Evolutionary conservation across 805 yeast species (phyloP), one percentile per base, ranked within the genome.

Genomic region (Alloascoidea africana): DNA sequence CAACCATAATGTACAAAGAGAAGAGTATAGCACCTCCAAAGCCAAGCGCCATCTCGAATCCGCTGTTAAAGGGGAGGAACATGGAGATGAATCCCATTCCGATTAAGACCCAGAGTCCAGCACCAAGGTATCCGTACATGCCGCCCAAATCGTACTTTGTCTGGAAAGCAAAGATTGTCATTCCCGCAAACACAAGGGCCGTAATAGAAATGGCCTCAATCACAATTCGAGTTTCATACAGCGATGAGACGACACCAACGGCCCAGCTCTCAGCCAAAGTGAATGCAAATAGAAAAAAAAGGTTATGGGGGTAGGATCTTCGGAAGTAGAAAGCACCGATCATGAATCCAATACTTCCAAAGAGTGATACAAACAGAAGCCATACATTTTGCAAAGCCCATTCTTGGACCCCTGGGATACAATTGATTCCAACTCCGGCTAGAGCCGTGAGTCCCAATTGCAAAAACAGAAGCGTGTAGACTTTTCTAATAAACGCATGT

Each of bases 151-250:
- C 93, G 47, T 82, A 82, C 48, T 70, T 75, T 4, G 85, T 65
- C 56, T 81, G 91, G 56, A 79, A 60, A 3, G 94, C 87, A 56
- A 84, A 78, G 13, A 70, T 32, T 0, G 93, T 74, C 36, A 85
- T 71, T 0, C 91, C 93, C n/a, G 73, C 56, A 44, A 86, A 84
- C 3, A 85, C 68, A 5, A 81, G 55, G 8, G 69, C 53, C 0
- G 95, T 84, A 37, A 85, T 65, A 33, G 73, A 52, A 16, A 82
- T 59, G 0, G 94, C 94, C 49, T 80, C 76, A 16, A 83, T 51
- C 1, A 86, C 76, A 5, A 78, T 63, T 5, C 63, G 64, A 2
- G 82, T 62, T 42, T 82, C 82, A 39, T 70, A 71, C 32, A 73
- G 51, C 6, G 84, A 60, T 32, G 86, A 71, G 2, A 71, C 67